Conservation (phyloP, 2,329 filamentous ascomycete genomes). For the Metarhizium guizhouense region DNA sequence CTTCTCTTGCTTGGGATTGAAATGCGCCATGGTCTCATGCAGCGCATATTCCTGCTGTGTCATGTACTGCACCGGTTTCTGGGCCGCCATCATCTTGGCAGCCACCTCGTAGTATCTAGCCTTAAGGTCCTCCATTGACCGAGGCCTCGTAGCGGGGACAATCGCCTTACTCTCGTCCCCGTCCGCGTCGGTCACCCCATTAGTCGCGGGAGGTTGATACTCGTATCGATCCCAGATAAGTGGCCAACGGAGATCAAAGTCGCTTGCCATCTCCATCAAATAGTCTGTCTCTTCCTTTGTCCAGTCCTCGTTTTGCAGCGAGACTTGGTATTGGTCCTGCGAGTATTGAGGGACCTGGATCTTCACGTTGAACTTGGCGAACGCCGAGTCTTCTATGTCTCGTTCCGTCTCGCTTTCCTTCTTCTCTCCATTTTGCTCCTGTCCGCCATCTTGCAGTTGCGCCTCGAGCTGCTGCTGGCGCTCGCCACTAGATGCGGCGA, state of each 20-base stretch:
- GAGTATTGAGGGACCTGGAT: constrained; percentile 73
- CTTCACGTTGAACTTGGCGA: constrained; percentile 82
- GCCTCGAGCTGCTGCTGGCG: constrained; percentile 11
- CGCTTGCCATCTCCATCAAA: constrained; percentile 62
- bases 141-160: constrained; percentile 40
- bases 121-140: constrained; percentile 86
- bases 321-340: constrained; percentile 74
- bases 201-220: constrained; percentile 42
- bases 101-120: constrained; percentile 82
- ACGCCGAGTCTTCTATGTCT: constrained; percentile 50
- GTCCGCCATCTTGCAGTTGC: constrained; percentile 24
- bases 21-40: constrained; percentile 80
- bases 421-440: not conserved
- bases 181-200: constrained; percentile 35
- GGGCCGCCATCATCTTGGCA: constrained; percentile 69
- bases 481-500: constrained; percentile 1
- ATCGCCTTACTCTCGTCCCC: constrained; percentile 43
- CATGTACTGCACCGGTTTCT: constrained; percentile 80
- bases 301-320: constrained; percentile 71
- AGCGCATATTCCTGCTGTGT: constrained; percentile 71
- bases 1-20: constrained; percentile 71
- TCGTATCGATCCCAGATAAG: constrained; percentile 91
- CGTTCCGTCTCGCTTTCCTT: constrained; percentile 14
- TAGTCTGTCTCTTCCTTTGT: constrained; percentile 92
- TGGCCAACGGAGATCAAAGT: constrained; percentile 84